Conservation (phyloP, 78 protist species). For the Creolimax fragrantissima region DNA sequence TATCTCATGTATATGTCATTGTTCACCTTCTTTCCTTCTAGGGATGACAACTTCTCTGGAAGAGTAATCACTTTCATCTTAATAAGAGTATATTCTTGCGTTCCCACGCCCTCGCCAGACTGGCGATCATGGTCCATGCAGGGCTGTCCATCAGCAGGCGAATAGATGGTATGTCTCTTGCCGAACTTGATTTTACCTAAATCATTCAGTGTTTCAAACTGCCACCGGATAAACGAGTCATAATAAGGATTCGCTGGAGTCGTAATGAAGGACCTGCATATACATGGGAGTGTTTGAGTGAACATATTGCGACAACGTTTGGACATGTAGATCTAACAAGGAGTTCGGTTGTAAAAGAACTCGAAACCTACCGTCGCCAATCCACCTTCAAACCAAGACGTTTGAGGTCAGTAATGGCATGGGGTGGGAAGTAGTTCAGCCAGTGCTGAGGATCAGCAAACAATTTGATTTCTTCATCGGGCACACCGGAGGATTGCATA, state of each 20-base stretch:
- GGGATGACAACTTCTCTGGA: slow-evolving; percentile 40
- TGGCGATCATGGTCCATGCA: slow-evolving; percentile 99
- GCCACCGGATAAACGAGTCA: slow-evolving; percentile 98
- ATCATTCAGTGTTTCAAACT: slow-evolving; percentile 55
- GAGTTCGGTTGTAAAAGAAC: no score
- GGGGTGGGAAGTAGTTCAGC: slow-evolving; percentile 96
- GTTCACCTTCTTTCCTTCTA: slow-evolving; percentile 49
- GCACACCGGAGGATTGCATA: slow-evolving; percentile 72
- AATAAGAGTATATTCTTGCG: slow-evolving; percentile 93
- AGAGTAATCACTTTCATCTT: slow-evolving; percentile 66
- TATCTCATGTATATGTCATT: no score
- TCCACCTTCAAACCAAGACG: not conserved
- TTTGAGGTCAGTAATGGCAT: slow-evolving; percentile 44
- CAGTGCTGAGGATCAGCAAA: slow-evolving; percentile 91
- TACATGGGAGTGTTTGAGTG: not conserved
- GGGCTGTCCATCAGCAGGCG: slow-evolving; percentile 92
- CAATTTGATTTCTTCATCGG: slow-evolving; percentile 82
- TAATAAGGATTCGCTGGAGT: slow-evolving; percentile 97
- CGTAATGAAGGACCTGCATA: slow-evolving; percentile 95
- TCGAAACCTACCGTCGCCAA: not conserved
- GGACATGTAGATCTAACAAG: no score
- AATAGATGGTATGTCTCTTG: slow-evolving; percentile 78
- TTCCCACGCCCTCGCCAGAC: slow-evolving; percentile 90
- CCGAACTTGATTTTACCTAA: slow-evolving; percentile 29
- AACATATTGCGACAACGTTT: no score